These are phyloP conservation scores for Sporisorium sorghi DNA, from an alignment of 1,284 basidiomycete species.

Conservation along the genomic window DNA sequence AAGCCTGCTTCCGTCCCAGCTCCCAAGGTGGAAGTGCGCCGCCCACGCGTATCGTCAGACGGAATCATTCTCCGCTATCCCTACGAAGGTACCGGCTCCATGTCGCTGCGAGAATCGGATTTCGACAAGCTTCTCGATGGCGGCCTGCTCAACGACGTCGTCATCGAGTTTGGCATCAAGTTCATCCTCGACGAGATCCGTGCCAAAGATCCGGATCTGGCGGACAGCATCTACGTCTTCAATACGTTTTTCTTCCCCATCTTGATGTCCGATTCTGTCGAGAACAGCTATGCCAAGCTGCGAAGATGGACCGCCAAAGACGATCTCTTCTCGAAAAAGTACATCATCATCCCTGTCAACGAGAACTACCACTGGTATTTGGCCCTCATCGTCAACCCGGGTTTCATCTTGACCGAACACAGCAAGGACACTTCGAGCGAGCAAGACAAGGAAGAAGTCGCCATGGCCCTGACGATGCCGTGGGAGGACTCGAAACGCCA, in stretches of 20 bases:
- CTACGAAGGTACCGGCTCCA: slow-evolving; percentile 47
- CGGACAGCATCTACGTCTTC: slow-evolving; percentile 86
- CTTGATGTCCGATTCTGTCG: slow-evolving; percentile 74
- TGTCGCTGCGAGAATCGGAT: slow-evolving; percentile 53
- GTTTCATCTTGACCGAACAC: slow-evolving; percentile 16
- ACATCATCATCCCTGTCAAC: slow-evolving; percentile 94
- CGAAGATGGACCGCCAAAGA: slow-evolving; percentile 92
- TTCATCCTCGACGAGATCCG: slow-evolving; percentile 71
- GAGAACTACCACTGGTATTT: slow-evolving; percentile 98
- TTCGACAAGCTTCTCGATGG: slow-evolving; percentile 55
- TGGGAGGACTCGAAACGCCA: background rate
- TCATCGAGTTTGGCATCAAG: slow-evolving; percentile 96
- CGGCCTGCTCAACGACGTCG: slow-evolving; percentile 82
- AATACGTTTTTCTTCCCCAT: slow-evolving; percentile 98
- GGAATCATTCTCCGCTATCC: slow-evolving; percentile 55
- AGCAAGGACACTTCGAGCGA: slow-evolving; percentile 17
- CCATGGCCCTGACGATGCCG: slow-evolving; percentile 1
- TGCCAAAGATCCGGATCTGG: slow-evolving; percentile 74
- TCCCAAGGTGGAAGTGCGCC: slow-evolving; percentile 10
- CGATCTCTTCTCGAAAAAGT: slow-evolving; percentile 89
- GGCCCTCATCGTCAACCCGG: slow-evolving; percentile 89
- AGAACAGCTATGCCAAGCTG: slow-evolving; percentile 81
- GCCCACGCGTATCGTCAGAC: background rate
- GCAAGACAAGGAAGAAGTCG: slow-evolving; percentile 31
- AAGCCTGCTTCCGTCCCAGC: background rate